phyloP scores from a whole-genome alignment of 257 asterid genomes.

The Paraleonurus japonicus region DNA sequence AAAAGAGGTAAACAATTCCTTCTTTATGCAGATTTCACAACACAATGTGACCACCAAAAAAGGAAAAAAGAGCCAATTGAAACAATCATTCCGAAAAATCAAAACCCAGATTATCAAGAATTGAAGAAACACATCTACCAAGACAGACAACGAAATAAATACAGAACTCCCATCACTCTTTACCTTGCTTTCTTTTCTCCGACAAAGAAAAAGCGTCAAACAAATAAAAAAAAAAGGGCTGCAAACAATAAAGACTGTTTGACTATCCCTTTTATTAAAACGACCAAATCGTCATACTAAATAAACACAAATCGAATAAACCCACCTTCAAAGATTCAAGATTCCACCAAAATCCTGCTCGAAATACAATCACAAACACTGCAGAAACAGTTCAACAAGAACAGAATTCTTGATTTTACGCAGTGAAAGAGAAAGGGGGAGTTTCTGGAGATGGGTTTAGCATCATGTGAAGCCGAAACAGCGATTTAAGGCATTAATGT shows the following conservation, averaged over 20 bases:
- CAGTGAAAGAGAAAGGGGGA: background rate
- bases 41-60: background rate
- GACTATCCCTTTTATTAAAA: constrained; percentile 29
- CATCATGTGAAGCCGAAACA: constrained; percentile 4
- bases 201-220: constrained; percentile 25
- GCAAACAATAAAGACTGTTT: constrained; percentile 22
- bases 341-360: background rate
- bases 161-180: constrained; percentile 4
- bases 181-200: constrained; percentile 25
- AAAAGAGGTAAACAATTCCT: background rate
- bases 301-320: constrained; percentile 3
- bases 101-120: constrained; percentile 23
- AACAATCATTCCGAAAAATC: background rate
- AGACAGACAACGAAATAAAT: background rate
- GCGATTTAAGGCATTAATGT: constrained; percentile 15
- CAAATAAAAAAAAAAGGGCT: constrained; percentile 10
- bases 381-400: background rate
- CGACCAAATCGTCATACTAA: background rate
- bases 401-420: background rate
- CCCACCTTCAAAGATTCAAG: constrained; percentile 35
- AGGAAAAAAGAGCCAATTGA: background rate
- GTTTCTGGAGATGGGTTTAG: constrained; percentile 22
- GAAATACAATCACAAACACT: background rate
- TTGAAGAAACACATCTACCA: constrained; percentile 12
- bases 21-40: constrained; percentile 6